Base-by-base conservation (phyloP, 108 stramenopile species). In the Bacterosira constricta region DNA sequence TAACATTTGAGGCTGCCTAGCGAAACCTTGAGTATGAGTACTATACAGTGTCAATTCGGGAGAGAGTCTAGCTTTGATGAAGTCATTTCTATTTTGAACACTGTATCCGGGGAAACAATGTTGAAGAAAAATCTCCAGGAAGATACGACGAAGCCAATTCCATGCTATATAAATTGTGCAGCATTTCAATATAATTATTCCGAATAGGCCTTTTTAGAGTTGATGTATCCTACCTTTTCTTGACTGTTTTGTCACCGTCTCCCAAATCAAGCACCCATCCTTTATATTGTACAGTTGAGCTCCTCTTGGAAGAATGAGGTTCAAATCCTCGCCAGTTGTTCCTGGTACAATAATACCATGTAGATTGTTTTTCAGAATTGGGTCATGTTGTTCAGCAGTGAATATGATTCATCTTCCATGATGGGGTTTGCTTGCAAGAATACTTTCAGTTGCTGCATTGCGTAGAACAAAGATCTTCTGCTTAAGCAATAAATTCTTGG, bases 181-280 rank as follows among this genome's bases (percentile, higher is more conserved):
- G n/a, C n/a, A n/a, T n/a, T n/a, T n/a, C n/a, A n/a, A n/a, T n/a
- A n/a, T n/a, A n/a, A n/a, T n/a, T n/a, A n/a, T n/a, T n/a, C n/a
- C n/a, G n/a, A 87, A 20, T 73, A 85, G 5, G 90, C 87, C 35
- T 85, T 82, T 71, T 88, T 91, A 57, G 74, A 75, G 71, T 91
- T 87, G 9, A 83, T 26, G 63, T 79, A 91, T 18, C 90, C 90
- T 11, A 88, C 20, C 58, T 57, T 54, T 71, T 67, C 57, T 87
- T 87, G 31, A 82, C 84, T 10, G 21, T 31, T 50, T 80, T 86
- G 77, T 88, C 87, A 9, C 34, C 55, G 25, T 78, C 71, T 6
- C 74, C 74, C 11, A 91, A 27, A 75, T 88, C 90, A 10, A 85
- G 59, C 2, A 85, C 85, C 90, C 90, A 91, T 7, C 86, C 90